Base-by-base conservation (phyloP, 1,284 basidiomycete genomes). In the Baeospora myosura region DNA sequence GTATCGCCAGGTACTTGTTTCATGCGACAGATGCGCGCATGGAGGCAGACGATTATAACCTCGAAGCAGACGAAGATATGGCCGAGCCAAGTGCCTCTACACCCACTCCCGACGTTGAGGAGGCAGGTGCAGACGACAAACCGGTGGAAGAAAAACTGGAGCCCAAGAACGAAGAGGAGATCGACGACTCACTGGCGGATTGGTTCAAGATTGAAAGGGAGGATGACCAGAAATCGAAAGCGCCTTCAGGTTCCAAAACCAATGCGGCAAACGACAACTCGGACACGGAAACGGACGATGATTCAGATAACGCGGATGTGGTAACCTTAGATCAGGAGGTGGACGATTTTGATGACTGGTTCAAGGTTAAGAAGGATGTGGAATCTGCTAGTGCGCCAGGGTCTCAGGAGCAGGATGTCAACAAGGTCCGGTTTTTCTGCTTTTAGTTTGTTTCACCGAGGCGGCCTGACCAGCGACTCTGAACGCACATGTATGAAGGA, bases 221-320 rank as follows among this genome's bases (percentile, higher is more conserved):
- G 2, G 31, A 41, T 4, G 8, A 6, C 8, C n/a, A n/a, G n/a
- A n/a, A n/a, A 24, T 6, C 4, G 12, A 40, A 21, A 20, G 4
- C 35, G 28, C 20, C n/a, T 32, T 4, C 30, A 45, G 22, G 5
- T n/a, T 18, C 37, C 23, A 22, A 18, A 33, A 18, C 29, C 11
- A 25, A 36, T 12, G 32, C 21, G 25, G 25, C 23, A 21, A 58
- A 59, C 17, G 56, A 57, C 11, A 62, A 62, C 29, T 67, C 65
- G 0, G 76, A 74, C 21, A 65, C 70, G 0, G 81, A 72, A 37
- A 78, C 76, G n/a, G 83, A 82, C 43, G 69, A 70, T 7, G 84
- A 86, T 54, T 85, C 83, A 10, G 74, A 81, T 45, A 78, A 83
- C 46, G 74, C 68, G 21, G 81, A 82, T 47, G 63, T 72, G 3